Percentiles rank a stretch among this genome's conserved stretches.
phyloP scores from a whole-genome alignment of 345 rosid genomes.

The Pugionium cornutum region DNA sequence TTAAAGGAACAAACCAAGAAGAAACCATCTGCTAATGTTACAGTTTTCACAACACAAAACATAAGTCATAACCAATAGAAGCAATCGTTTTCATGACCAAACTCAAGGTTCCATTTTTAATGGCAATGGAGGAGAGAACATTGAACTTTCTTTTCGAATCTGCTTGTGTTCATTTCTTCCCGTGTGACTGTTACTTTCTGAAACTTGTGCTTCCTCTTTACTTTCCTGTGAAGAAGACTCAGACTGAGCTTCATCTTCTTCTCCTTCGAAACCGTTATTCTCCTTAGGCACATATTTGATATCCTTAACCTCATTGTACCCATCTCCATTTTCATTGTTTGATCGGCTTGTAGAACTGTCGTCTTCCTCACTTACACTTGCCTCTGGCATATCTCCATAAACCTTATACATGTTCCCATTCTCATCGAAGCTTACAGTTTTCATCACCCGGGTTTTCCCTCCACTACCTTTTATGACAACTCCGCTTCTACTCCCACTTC shows the following conservation, averaged over 20 bases:
- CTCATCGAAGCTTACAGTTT: constrained; percentile 29
- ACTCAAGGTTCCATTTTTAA: constrained; percentile 66
- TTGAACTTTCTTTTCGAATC: constrained; percentile 39
- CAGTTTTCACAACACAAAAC: not conserved
- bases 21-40: not conserved
- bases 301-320: constrained; percentile 36
- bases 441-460: constrained; percentile 23
- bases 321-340: constrained; percentile 41
- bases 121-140: constrained; percentile 60
- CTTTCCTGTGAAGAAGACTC: constrained; percentile 37
- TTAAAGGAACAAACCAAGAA: not conserved
- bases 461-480: constrained; percentile 18
- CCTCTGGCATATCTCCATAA: constrained; percentile 42
- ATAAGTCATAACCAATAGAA: not conserved
- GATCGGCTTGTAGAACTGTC: constrained; percentile 41
- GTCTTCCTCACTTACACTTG: constrained; percentile 43
- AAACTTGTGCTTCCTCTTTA: constrained; percentile 33
- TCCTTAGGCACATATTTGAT: constrained; percentile 35
- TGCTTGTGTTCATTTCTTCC: constrained; percentile 23
- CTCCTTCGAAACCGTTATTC: constrained; percentile 22
- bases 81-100: constrained; percentile 4
- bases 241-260: constrained; percentile 32
- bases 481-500: constrained; percentile 7
- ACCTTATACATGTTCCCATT: constrained; percentile 35
- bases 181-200: constrained; percentile 3